A percentile compares a stretch with the other conserved stretches of the same genome.
These are phyloP conservation scores for Metschnikowia chrysomelidarum DNA, from an alignment of 805 yeast species.

Conservation along the genomic window DNA sequence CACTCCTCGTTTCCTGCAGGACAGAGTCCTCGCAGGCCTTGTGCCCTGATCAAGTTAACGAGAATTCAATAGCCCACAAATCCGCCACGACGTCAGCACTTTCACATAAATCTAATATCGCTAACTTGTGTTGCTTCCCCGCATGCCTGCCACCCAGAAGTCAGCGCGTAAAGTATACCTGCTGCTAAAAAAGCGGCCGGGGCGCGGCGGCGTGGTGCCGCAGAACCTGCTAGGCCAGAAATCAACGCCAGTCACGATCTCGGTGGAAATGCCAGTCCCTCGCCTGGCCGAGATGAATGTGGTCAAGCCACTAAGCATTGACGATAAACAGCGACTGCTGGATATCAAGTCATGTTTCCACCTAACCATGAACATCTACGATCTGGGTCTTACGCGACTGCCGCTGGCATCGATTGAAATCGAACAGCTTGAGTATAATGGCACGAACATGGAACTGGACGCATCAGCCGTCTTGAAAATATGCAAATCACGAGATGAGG, in stretches of 20 bases:
- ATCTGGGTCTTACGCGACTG: slow-evolving; percentile 14
- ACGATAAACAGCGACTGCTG: slow-evolving; percentile 9
- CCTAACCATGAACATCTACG: slow-evolving; percentile 10
- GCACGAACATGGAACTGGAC: slow-evolving; percentile 10
- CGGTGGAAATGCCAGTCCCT: slow-evolving; percentile 15
- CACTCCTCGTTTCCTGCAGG: no score
- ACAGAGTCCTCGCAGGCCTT: no score
- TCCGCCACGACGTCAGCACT: no score
- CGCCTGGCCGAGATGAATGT: slow-evolving; percentile 11
- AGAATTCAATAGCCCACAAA: no score
- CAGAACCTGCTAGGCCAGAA: slow-evolving; percentile 15
- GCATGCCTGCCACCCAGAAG: no score
- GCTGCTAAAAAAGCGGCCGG: slow-evolving; percentile 17
- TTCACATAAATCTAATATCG: no score
- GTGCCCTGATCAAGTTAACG: no score
- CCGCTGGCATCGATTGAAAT: slow-evolving; percentile 12
- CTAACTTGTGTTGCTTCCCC: no score
- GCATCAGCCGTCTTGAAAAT: slow-evolving; percentile 8
- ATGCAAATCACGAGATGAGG: slow-evolving; percentile 10
- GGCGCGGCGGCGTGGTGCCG: slow-evolving; percentile 19
- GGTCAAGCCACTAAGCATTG: slow-evolving; percentile 15
- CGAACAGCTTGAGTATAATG: slow-evolving; percentile 15
- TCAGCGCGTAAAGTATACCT: slow-evolving; percentile 16
- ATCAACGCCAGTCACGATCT: slow-evolving; percentile 14
- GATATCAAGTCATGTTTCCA: slow-evolving; percentile 17